phyloP scores from a whole-genome alignment of 495 filamentous ascomycete species.

The Lasiosphaeriaceae sp. region DNA sequence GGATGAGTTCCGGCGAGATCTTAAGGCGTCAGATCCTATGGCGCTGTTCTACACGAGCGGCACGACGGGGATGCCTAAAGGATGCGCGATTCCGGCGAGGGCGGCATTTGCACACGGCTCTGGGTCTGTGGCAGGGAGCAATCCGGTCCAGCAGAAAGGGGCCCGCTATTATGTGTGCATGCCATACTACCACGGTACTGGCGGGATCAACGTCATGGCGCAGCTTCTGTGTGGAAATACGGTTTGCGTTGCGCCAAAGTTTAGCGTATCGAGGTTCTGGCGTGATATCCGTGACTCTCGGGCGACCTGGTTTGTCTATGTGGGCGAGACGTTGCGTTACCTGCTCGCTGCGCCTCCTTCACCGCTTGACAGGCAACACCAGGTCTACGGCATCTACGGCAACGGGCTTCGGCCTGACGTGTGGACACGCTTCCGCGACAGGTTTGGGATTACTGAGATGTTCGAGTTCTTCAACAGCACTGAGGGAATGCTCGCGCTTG shows the following conservation, averaged over 20 bases:
- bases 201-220: slow-evolving; percentile 51
- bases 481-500: slow-evolving; percentile 57
- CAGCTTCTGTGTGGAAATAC: slow-evolving; percentile 56
- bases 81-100: slow-evolving; percentile 43
- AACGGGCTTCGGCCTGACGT: slow-evolving; percentile 78
- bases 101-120: slow-evolving; percentile 29
- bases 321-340: slow-evolving; percentile 78
- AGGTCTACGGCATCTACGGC: slow-evolving; percentile 64
- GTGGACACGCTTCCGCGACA: slow-evolving; percentile 64
- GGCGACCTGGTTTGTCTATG: slow-evolving; percentile 72
- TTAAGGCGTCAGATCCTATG: slow-evolving; percentile 49
- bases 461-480: slow-evolving; percentile 65
- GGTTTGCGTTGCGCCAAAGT: slow-evolving; percentile 65
- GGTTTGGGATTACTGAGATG: slow-evolving; percentile 54
- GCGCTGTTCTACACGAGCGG: slow-evolving; percentile 66
- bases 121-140: slow-evolving; percentile 16
- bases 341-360: slow-evolving; percentile 65
- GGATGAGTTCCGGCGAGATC: slow-evolving; percentile 43
- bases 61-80: slow-evolving; percentile 53
- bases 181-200: slow-evolving; percentile 80
- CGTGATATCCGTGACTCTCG: slow-evolving; percentile 63
- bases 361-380: slow-evolving; percentile 61
- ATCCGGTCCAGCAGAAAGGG: slow-evolving; percentile 9
- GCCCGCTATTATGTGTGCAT: slow-evolving; percentile 58
- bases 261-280: slow-evolving; percentile 72